These are phyloP conservation scores for Pseudevernia furfuracea DNA, from an alignment of 495 filamentous ascomycete species.

Conservation along the genomic window DNA sequence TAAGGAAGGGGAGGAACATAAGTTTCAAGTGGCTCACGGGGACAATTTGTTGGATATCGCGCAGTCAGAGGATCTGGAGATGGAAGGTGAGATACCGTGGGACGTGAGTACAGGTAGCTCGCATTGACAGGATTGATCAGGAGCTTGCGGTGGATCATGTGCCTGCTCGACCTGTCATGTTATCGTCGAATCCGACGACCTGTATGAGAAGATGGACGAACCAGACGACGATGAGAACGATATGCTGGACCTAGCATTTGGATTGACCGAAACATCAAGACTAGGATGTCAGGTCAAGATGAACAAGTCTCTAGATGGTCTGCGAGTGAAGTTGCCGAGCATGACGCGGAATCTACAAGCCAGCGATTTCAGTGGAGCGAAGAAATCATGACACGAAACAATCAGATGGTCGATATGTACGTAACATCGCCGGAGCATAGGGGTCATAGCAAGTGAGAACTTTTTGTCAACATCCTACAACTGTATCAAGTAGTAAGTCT, in stretches of 20 bases:
- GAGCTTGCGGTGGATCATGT: conserved; percentile 90
- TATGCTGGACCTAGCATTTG: conserved; percentile 96
- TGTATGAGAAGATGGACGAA: conserved; percentile 88
- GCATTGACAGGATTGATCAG: conserved; percentile 30
- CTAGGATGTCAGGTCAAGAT: conserved; percentile 91
- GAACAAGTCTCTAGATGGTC: conserved; percentile 78
- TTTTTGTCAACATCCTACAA: neutral
- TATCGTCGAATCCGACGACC: conserved; percentile 72
- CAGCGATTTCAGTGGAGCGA: conserved; percentile 67
- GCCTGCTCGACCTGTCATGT: conserved; percentile 98
- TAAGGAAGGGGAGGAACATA: conserved; percentile 72
- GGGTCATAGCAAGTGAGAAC: neutral
- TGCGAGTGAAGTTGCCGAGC: conserved; percentile 72
- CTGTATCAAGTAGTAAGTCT: neutral
- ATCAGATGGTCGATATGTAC: neutral
- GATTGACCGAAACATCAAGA: conserved; percentile 90
- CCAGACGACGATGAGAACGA: conserved; percentile 97
- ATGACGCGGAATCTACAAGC: conserved; percentile 97
- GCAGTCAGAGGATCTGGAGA: conserved; percentile 89
- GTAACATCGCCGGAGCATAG: neutral
- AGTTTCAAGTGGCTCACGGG: conserved; percentile 71
- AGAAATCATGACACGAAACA: conserved; percentile 30
- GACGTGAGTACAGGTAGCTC: neutral
- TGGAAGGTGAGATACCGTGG: conserved; percentile 62
- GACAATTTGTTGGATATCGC: conserved; percentile 93